Base-by-base conservation (phyloP, 192 early-diverging fungal species). In the Ambispora gerdemannii region DNA sequence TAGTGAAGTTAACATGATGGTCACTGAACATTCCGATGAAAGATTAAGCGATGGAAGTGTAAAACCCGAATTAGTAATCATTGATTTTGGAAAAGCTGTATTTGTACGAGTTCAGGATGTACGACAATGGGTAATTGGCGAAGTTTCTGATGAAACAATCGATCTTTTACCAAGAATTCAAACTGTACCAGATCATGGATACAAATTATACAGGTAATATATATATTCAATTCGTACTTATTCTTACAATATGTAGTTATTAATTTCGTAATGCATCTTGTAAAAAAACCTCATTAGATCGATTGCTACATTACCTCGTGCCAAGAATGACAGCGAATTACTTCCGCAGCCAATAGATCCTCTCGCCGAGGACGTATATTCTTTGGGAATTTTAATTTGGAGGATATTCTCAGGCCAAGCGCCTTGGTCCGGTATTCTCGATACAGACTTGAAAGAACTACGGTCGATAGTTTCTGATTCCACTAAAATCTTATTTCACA, bases 1-100 rank as follows among this genome's bases (percentile, higher is more conserved):
- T 17, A 81, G 79, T 19, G 84, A 87, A 63, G 84, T 87, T 20
- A 87, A 85, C 32, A 84, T 84, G 59, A 87, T 87, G 84, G 80
- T 87, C 31, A 76, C 81, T 51, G 80, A 80, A 43, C 74, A 77
- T 28, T 67, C 68, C 0, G 69, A 77, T 13, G 72, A 84, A 25
- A 19, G 49, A 6, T 58, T 87, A 0, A 72, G 79, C 31, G 84
- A 87, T 50, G 80, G 80, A 0, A 80, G 77, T 32, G 58, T 65
- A 1, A 73, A 70, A 38, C 82, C 84, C 0, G 70, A 76, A 58
- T 60, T 87, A 4, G 81, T 79, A 15, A 68, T 87, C 31, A 87
- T 87, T 67, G 85, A 87, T 71, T 87, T 87, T 72, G 85, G 85
- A 13, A 87, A 87, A 62, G 82, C 85, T 0, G 80, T 81, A 3